Base-by-base conservation (phyloP, 345 rosid genomes). In the Hibiscus syriacus region DNA sequence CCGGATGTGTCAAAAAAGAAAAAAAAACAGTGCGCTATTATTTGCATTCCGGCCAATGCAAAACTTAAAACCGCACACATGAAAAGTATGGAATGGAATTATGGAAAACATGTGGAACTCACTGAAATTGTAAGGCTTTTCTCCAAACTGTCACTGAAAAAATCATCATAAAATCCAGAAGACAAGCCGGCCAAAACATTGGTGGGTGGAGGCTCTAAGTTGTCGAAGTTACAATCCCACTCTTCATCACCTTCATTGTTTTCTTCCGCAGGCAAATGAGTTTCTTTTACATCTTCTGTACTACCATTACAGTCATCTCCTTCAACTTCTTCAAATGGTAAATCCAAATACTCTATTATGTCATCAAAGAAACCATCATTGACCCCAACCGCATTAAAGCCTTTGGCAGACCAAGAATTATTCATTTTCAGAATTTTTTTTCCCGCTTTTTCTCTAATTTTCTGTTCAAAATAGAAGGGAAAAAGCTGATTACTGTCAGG, bases 321-420 rank as follows among this genome's bases (percentile, higher is more conserved):
- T 55, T 80, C 86, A 1, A 82, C 77, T 56, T 84, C 92, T 76
- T 88, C 96, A 58, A 79, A 45, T 2, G 97, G 85, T 25, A 81
- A 75, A 70, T 86, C 92, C 5, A 87, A 43, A 17, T 55, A 77
- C 65, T 80, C 76, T 49, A 86, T 58, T 58, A 81, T 76, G 55
- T 83, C 85, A 68, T 85, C 88, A 55, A 86, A 84, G 67, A 85
- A 82, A 72, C 84, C 88, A 74, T 87, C 99, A 0, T 82, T 55
- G 22, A 80, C 62, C n/a, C 26, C 26, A 50, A 19, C 55, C 27
- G 82, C 83, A 52, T 80, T 74, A 38, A 86, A 74, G 34, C 81
- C 78, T 56, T 79, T 82, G 50, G 85, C 90, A 38, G 76, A 76
- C 92, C 90, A 83, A 66, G 90, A 78, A 66, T 74, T 76, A 66